Percentiles rank a stretch among this genome's conserved stretches.
phyloP scores from a whole-genome alignment of 2,329 filamentous ascomycete species.

The Exophiala viscosa region DNA sequence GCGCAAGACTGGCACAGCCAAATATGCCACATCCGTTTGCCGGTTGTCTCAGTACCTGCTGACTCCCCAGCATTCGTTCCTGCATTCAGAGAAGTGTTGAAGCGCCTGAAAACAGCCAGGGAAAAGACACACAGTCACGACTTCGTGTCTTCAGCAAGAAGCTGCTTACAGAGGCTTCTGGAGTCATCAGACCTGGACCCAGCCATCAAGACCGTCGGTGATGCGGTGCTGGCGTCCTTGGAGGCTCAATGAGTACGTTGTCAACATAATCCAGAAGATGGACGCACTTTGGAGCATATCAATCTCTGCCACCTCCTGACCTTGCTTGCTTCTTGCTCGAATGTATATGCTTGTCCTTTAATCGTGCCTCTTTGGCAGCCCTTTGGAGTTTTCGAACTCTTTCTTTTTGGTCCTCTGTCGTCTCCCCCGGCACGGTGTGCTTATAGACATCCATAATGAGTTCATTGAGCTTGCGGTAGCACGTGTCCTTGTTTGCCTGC shows the following conservation, averaged over 20 bases:
- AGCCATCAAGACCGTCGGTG: constrained; percentile 52
- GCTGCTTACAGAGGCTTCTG: constrained; percentile 48
- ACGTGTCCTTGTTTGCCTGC: constrained; percentile 56
- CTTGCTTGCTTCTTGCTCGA: constrained; percentile 57
- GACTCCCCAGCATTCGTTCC: constrained; percentile 68
- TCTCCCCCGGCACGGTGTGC: constrained; percentile 56
- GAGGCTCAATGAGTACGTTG: not conserved
- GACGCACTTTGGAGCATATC: not conserved
- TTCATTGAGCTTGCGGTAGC: constrained; percentile 56
- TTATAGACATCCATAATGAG: constrained; percentile 52
- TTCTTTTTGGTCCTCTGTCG: constrained; percentile 53
- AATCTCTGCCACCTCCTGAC: constrained; percentile 25
- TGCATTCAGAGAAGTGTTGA: constrained; percentile 64
- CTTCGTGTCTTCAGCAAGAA: constrained; percentile 44
- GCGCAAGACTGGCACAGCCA: constrained; percentile 61
- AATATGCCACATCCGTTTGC: constrained; percentile 68
- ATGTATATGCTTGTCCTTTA: constrained; percentile 58
- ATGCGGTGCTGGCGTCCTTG: constrained; percentile 27
- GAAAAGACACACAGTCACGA: constrained; percentile 34
- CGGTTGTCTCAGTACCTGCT: constrained; percentile 62
- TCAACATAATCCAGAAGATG: not conserved
- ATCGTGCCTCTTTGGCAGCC: constrained; percentile 54
- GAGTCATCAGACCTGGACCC: constrained; percentile 49
- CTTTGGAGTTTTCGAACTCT: constrained; percentile 55
- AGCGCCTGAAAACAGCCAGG: constrained; percentile 55